These are phyloP conservation scores for Steccherinum ochraceum DNA, from an alignment of 768 basidiomycete species.

Conservation along the genomic window DNA sequence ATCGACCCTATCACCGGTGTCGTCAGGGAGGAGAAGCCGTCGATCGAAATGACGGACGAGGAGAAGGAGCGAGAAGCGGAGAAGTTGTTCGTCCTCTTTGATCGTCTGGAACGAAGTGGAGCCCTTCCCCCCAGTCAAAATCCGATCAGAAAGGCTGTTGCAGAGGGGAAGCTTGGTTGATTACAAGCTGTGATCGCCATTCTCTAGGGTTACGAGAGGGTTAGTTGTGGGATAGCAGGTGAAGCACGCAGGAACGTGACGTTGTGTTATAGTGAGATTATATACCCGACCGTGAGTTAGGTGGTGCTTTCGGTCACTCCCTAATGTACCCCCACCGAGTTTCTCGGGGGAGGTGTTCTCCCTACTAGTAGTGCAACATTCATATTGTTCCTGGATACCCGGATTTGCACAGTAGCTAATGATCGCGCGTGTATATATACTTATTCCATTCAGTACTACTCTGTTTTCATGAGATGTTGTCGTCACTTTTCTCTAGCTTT, in stretches of 20 bases:
- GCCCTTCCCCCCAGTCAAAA: slow-evolving; percentile 59
- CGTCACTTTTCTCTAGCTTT: too few relatives aligned
- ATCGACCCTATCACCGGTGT: slow-evolving; percentile 91
- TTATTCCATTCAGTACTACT: too few relatives aligned
- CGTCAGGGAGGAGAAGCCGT: slow-evolving; percentile 31
- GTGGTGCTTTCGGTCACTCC: not conserved
- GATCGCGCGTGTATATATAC: not conserved
- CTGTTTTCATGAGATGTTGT: too few relatives aligned
- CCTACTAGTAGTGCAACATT: not conserved
- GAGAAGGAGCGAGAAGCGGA: slow-evolving; percentile 95
- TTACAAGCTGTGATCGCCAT: not conserved
- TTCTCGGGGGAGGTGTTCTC: not conserved
- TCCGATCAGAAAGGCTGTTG: slow-evolving; percentile 67
- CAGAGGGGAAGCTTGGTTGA: slow-evolving; percentile 28
- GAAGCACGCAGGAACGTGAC: not conserved
- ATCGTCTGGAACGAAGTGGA: slow-evolving; percentile 76
- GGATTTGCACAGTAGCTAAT: not conserved
- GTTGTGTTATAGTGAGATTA: not conserved
- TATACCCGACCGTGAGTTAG: not conserved
- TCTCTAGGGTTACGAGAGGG: not conserved
- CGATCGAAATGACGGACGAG: slow-evolving; percentile 79
- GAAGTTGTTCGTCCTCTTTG: slow-evolving; percentile 86
- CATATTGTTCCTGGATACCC: not conserved
- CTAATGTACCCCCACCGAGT: not conserved
- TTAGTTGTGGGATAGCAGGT: not conserved